Conservation (phyloP, 2,329 filamentous ascomycete genomes). For the Talaromyces sp. region DNA sequence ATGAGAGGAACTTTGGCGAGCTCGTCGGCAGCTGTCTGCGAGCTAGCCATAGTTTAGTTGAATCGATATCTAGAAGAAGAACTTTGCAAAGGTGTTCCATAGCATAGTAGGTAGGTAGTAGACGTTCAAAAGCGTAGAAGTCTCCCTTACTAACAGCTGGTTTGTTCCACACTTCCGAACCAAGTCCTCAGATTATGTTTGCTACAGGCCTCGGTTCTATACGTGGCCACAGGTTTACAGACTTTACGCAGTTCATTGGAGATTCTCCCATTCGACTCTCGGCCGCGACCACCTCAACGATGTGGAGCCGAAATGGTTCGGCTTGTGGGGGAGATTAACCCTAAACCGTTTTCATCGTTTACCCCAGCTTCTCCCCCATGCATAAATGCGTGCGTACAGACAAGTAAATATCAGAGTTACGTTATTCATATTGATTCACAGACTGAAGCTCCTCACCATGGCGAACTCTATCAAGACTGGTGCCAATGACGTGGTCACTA, state of each 20-base stretch:
- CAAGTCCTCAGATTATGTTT: neutral
- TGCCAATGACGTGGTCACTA: neutral
- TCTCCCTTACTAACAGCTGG: neutral
- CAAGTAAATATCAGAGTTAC: neutral
- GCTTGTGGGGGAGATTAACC: neutral
- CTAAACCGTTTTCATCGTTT: neutral
- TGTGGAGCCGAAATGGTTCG: neutral
- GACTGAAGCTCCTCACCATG: too few relatives aligned
- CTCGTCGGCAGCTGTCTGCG: neutral
- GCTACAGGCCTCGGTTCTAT: neutral
- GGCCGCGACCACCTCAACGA: neutral
- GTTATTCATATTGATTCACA: neutral
- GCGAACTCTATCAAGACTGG: too few relatives aligned
- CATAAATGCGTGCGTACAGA: neutral
- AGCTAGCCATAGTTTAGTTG: neutral
- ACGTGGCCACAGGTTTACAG: neutral
- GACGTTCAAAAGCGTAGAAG: too few relatives aligned
- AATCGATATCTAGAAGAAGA: too few relatives aligned
- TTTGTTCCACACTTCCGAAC: neutral
- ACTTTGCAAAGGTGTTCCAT: too few relatives aligned
- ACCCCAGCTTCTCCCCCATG: neutral
- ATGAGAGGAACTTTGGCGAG: neutral
- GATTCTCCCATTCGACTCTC: neutral
- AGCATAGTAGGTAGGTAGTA: too few relatives aligned
- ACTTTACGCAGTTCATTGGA: neutral